Conservation (phyloP, 106 monocot species). For the Acorus gramineus region DNA sequence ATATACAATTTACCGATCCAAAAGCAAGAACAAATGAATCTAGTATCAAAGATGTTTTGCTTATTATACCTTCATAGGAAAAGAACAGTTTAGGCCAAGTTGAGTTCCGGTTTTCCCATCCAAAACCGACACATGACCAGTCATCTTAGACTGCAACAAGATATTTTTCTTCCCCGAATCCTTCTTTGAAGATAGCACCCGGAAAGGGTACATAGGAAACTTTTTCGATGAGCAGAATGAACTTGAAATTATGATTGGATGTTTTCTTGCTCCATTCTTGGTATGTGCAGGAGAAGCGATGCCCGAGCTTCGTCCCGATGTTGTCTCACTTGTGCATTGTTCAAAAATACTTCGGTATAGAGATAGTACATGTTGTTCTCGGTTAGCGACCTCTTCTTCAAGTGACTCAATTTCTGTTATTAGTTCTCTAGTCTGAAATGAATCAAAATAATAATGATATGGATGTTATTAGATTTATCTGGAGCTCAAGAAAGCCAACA, state of each 20-base stretch:
- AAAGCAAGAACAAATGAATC: too few species aligned
- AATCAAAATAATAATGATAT: constrained; percentile 1
- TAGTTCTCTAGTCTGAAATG: constrained; percentile 53
- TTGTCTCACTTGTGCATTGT: constrained; percentile 35
- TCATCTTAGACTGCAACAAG: constrained; percentile 16
- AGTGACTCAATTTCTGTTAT: constrained; percentile 68
- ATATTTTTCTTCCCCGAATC: constrained; percentile 29
- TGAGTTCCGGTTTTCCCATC: constrained; percentile 12
- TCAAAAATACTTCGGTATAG: constrained; percentile 76
- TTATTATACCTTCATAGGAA: constrained; percentile 34
- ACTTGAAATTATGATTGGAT: constrained; percentile 64
- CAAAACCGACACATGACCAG: constrained; percentile 10
- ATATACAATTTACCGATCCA: too few species aligned
- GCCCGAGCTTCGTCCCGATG: constrained; percentile 55
- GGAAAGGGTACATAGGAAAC: constrained; percentile 51
- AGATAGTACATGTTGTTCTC: constrained; percentile 74
- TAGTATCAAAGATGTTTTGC: neutral
- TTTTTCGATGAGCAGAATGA: constrained; percentile 83
- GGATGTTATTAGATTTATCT: too few species aligned
- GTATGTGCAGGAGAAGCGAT: constrained; percentile 57
- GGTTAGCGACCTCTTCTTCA: constrained; percentile 66
- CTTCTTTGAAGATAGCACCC: constrained; percentile 28
- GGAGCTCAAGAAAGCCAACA: neutral
- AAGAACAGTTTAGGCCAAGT: constrained; percentile 14
- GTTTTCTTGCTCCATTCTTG: constrained; percentile 28